Percentiles rank a stretch among this genome's conserved stretches.
phyloP scores from a whole-genome alignment of 2,329 filamentous ascomycete species.

The Scedosporium boydii region DNA sequence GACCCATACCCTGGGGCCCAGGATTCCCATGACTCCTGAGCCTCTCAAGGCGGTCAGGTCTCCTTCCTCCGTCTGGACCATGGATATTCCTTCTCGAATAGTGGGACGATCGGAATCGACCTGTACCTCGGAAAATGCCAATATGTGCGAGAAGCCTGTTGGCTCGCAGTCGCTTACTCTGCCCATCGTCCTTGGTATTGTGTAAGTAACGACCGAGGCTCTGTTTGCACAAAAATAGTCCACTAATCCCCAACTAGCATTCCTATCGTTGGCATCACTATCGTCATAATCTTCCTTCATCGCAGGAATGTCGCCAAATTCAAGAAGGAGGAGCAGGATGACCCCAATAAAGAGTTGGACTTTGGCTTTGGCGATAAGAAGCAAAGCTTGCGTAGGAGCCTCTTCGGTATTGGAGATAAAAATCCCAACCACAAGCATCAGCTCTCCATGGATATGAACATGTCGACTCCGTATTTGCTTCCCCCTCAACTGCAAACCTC shows the following conservation, averaged over 20 bases:
- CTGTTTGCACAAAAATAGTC: too few species aligned
- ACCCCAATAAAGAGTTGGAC: conserved; percentile 85
- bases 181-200: conserved; percentile 58
- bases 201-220: conserved; percentile 42
- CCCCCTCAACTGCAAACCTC: conserved; percentile 72
- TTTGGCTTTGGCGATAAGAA: conserved; percentile 64
- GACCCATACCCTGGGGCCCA: background rate
- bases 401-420: conserved; percentile 49
- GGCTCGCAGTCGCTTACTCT: conserved; percentile 47
- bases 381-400: conserved; percentile 7
- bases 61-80: background rate
- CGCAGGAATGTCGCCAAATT: conserved; percentile 65
- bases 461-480: conserved; percentile 85
- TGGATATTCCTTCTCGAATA: conserved; percentile 12
- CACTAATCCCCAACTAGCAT: conserved; percentile 43
- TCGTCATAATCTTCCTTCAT: conserved; percentile 68
- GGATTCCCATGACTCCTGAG: background rate
- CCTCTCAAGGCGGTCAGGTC: background rate
- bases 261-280: conserved; percentile 57
- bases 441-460: conserved; percentile 63
- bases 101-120: conserved; percentile 9
- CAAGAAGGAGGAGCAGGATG: conserved; percentile 67
- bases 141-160: conserved; percentile 48
- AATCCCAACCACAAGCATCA: conserved; percentile 37
- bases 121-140: conserved; percentile 5